These are phyloP conservation scores for Metschnikowia cerradonensis DNA, from an alignment of 805 yeast genomes.

Conservation along the genomic window DNA sequence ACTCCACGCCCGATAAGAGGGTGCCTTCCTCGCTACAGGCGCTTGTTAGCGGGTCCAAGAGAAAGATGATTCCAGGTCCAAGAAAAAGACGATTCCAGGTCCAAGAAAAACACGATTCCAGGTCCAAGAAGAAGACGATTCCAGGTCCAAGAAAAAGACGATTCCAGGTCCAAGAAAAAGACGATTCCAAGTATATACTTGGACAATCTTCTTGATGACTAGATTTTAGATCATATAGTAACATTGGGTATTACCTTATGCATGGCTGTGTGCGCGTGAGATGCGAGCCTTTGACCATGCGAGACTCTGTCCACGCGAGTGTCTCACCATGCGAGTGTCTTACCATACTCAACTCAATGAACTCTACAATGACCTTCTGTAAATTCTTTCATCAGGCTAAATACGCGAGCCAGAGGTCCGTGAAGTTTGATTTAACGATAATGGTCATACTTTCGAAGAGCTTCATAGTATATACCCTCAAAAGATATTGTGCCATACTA, in stretches of 20 bases:
- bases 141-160: no score
- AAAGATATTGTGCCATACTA: no score
- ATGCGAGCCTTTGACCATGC: background rate
- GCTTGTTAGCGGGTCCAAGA: constrained; percentile 14
- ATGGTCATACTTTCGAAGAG: no score
- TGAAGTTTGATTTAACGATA: no score
- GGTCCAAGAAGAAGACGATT: no score
- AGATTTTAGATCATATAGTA: background rate
- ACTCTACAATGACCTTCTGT: background rate
- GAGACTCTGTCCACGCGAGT: no score
- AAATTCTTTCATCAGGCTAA: background rate
- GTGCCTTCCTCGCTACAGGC: constrained; percentile 7
- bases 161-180: constrained; percentile 16
- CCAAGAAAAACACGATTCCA: no score
- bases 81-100: no score
- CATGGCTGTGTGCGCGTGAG: background rate
- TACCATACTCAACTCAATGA: background rate
- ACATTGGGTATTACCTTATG: background rate
- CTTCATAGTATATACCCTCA: no score
- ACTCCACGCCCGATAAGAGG: constrained; percentile 20
- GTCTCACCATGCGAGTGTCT: background rate
- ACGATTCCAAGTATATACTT: constrained; percentile 47
- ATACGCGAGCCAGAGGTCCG: no score
- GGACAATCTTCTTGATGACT: constrained; percentile 45
- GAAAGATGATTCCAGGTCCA: no score